Evolutionary conservation across 768 basidiomycete genomes (phyloP).

Genomic region (Sporobolomyces pararoseus): DNA sequence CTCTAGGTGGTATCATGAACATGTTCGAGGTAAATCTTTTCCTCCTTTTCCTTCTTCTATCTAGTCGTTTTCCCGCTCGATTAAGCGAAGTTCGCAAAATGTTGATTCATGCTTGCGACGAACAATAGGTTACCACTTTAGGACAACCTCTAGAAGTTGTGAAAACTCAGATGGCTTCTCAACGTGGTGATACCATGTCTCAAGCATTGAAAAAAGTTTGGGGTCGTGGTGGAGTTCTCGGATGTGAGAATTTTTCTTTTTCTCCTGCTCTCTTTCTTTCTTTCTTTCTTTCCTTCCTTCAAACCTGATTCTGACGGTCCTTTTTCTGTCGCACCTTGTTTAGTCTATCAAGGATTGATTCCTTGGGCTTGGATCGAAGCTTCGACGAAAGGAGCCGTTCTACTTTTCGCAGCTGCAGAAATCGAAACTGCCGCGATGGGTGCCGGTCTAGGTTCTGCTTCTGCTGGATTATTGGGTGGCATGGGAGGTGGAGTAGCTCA

Average conservation of each 20-base stretch:
- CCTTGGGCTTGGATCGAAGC: conserved; percentile 99
- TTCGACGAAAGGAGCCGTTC: conserved; percentile 93
- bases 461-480: conserved; percentile 85
- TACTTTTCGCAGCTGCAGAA: conserved; percentile 93
- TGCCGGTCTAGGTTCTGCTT: conserved; percentile 72
- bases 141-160: conserved; percentile 97
- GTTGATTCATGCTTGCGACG: no score
- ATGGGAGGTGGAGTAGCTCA: conserved; percentile 97
- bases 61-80: not conserved
- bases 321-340: not conserved
- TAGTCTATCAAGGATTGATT: conserved; percentile 91
- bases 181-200: conserved; percentile 79
- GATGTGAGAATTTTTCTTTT: conserved; percentile 52
- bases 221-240: conserved; percentile 79
- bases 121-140: conserved; percentile 94
- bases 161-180: conserved; percentile 99
- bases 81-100: not conserved
- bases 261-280: not conserved
- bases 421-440: conserved; percentile 67
- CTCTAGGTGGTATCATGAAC: conserved; percentile 98
- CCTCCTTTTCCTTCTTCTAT: not conserved
- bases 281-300: not conserved
- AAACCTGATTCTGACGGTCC: no score
- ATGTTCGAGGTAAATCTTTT: conserved; percentile 59
- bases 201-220: conserved; percentile 81